Base-by-base conservation (phyloP, 2,329 filamentous ascomycete species). In the Metarhizium rileyi region DNA sequence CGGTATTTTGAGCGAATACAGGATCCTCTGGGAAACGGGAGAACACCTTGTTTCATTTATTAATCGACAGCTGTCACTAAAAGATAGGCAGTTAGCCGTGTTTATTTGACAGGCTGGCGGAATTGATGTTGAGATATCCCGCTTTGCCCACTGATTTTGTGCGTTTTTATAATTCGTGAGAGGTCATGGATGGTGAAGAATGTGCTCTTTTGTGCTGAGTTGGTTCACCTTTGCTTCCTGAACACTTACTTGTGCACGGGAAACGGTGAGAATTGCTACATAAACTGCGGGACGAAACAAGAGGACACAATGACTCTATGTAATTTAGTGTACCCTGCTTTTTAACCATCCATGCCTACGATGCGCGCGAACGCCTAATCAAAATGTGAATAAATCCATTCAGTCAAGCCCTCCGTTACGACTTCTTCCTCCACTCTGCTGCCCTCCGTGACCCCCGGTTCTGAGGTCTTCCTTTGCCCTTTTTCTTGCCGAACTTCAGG, bases 401-500 rank as follows among this genome's bases (percentile, higher is more conserved):
- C 14, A 25, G 22, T 2, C 16, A 3, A 42, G 8, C 20, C 22
- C 14, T 5, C 38, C 25, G 25, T 42, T 8, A 25, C 23, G 51
- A 60, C 59, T 71, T 69, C 59, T 71, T 70, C 59, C 70, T 72
- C 70, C 75, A 77, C 35, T 68, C 66, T 3, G 67, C 59, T 9
- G 70, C 69, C 47, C 73, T 62, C 48, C 59, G 62, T 4, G 70
- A 63, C 26, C 70, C 61, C 42, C 70, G 66, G 33, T 61, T 66
- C 51, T 66, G 64, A 6, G 69, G 66, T 48, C 63, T 66, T 51
- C 62, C 69, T 61, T 76, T 80, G 54, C 64, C 65, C 58, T 78
- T 78, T 55, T 79, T 79, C 63, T 76, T 83, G 53, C 52, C 49
- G 14, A 51, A 36, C 20, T 49, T 53, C 35, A 80, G 64, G 58